Base-by-base conservation (phyloP, 2,329 filamentous ascomycete species). In the Colletotrichum acutatum region DNA sequence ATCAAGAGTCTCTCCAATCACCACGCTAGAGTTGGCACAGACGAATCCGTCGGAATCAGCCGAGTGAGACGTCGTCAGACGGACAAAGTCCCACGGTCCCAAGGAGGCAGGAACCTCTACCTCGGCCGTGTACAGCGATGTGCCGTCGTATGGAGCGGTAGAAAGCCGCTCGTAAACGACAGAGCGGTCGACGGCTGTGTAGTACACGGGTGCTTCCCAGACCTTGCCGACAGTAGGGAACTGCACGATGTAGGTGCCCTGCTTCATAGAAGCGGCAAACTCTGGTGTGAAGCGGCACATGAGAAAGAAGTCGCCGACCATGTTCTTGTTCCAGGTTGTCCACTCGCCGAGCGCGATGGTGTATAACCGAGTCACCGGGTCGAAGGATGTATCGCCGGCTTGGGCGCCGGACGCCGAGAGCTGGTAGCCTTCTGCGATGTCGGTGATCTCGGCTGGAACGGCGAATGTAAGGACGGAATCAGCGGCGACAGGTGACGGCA, bases 251-350 rank as follows among this genome's bases (percentile, higher is more conserved):
- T 74, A 71, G 1, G 71, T 74, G 22, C 71, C 71, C 6, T 62
- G 70, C 42, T 61, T 56, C 70, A 72, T 68, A 4, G 54, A 22
- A 0, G 62, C 24, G 6, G 67, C 72, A 12, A 71, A 71, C 4
- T 63, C 63, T 3, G 67, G 58, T 14, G 57, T 22, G 68, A 74
- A 71, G n/a, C 68, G 72, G 59, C 72, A 73, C 66, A 73, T 69
- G 19, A 74, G 59, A 68, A 67, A 74, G 67, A 74, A 74, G 59
- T 71, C 54, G 49, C 68, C 72, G 53, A 54, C 32, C 58, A 74
- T 71, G 34, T 74, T 71, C 63, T 71, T 74, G 63, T 74, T 52
- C 72, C 72, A 74, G 19, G 72, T 74, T 1, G 67, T 67, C 72
- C 72, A 74, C 11, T 68, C 63, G 0, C 26, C 54, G 16, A 71